phyloP scores from a whole-genome alignment of 108 stramenopile genomes.

The Nannochloropsis gaditana region DNA sequence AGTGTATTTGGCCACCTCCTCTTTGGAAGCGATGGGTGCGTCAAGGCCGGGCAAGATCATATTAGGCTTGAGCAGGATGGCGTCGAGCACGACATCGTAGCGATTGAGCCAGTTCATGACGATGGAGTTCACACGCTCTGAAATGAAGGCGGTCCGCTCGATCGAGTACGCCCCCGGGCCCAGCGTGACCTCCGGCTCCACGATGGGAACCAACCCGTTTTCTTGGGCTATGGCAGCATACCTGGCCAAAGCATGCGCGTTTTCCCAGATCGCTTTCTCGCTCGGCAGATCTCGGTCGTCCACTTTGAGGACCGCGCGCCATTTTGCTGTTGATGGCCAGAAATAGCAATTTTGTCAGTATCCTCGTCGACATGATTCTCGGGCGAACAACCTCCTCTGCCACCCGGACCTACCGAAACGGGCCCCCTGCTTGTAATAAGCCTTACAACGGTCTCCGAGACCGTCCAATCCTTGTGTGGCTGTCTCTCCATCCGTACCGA shows the following conservation, averaged over 20 bases:
- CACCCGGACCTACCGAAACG: conserved; percentile 59
- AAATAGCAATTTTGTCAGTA: not conserved
- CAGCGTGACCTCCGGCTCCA: conserved; percentile 74
- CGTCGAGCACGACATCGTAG: conserved; percentile 76
- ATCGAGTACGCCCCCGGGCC: conserved; percentile 52
- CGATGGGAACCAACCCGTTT: conserved; percentile 79
- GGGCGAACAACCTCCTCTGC: not conserved
- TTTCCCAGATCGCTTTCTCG: conserved; percentile 64
- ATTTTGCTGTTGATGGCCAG: conserved; percentile 60
- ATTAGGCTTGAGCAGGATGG: conserved; percentile 75
- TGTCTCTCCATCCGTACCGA: conserved; percentile 71
- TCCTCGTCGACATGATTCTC: not conserved
- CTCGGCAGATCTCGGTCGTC: conserved; percentile 55
- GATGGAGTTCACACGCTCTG: conserved; percentile 48
- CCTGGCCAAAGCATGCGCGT: conserved; percentile 64
- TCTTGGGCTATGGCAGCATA: conserved; percentile 79
- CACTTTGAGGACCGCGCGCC: conserved; percentile 61
- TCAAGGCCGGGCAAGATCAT: conserved; percentile 57
- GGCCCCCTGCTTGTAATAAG: conserved; percentile 69
- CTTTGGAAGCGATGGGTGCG: conserved; percentile 53
- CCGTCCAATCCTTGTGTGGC: conserved; percentile 76
- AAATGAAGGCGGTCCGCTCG: conserved; percentile 51
- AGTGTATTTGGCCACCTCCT: conserved; percentile 70
- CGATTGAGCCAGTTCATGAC: conserved; percentile 68
- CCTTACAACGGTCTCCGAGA: conserved; percentile 61